Conservation (phyloP, 805 yeast species). For the Zygosaccharomyces bisporus region DNA sequence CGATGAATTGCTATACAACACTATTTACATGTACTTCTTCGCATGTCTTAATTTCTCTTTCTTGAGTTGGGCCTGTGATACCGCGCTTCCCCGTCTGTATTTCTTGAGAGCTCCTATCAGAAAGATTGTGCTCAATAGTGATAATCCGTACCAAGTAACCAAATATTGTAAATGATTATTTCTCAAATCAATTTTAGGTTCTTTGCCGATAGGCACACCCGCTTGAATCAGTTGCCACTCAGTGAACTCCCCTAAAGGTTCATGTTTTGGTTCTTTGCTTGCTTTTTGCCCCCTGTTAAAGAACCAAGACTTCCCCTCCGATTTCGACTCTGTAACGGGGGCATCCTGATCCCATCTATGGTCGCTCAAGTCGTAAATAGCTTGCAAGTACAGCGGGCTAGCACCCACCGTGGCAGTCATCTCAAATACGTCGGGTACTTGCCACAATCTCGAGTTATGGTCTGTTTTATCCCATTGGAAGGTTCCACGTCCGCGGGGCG, state of each 20-base stretch:
- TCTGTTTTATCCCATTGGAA: conserved; percentile 70
- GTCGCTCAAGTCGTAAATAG: conserved; percentile 61
- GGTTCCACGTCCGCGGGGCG: conserved; percentile 58
- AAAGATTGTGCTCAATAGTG: conserved; percentile 66
- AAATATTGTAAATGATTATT: conserved; percentile 91
- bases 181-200: conserved; percentile 74
- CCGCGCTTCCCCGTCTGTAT: conserved; percentile 28
- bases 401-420: conserved; percentile 63
- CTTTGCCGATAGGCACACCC: conserved; percentile 88
- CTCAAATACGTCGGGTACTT: conserved; percentile 73
- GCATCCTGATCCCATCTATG: conserved; percentile 45
- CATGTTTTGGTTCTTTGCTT: background rate
- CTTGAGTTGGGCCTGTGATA: conserved; percentile 30
- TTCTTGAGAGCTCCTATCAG: conserved; percentile 51
- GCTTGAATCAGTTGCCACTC: conserved; percentile 61
- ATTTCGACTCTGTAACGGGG: background rate
- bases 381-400: conserved; percentile 74
- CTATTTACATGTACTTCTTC: conserved; percentile 27
- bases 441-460: conserved; percentile 63
- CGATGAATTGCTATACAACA: background rate
- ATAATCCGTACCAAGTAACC: conserved; percentile 92
- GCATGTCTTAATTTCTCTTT: conserved; percentile 51
- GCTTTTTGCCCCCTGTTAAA: conserved; percentile 2
- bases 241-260: conserved; percentile 39
- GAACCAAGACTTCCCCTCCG: background rate